Evolutionary conservation across 345 rosid genomes (phyloP).

Genomic region (Rubroshorea leprosula): DNA sequence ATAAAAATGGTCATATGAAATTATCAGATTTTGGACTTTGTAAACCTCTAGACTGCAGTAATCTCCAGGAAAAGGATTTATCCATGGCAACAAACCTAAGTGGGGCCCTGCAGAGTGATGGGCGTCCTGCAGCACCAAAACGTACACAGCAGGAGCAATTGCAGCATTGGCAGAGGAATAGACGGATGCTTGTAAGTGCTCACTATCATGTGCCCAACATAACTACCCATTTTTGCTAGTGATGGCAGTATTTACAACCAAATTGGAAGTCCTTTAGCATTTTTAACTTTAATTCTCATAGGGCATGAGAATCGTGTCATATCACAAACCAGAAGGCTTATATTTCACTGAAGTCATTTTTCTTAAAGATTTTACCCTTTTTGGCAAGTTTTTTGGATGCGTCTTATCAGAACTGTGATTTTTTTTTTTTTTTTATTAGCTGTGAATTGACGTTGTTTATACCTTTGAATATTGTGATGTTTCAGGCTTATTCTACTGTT

Average conservation of each 20-base stretch:
- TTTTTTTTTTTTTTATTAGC: no score
- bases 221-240: neutral
- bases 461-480: neutral
- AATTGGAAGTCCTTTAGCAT: no score
- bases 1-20: conserved; percentile 51
- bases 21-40: conserved; percentile 67
- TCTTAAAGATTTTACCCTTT: no score
- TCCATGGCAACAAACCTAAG: conserved; percentile 30
- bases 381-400: no score
- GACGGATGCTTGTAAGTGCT: conserved; percentile 50
- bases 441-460: neutral
- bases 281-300: no score
- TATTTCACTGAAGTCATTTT: no score
- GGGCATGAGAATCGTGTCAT: no score
- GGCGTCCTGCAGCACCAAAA: conserved; percentile 36
- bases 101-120: conserved; percentile 31
- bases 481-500: conserved; percentile 4
- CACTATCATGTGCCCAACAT: neutral
- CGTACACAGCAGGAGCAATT: conserved; percentile 61
- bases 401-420: no score
- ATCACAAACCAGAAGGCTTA: no score
- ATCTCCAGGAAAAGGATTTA: conserved; percentile 50
- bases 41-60: conserved; percentile 59
- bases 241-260: neutral
- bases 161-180: conserved; percentile 60